phyloP scores from a whole-genome alignment of 805 yeast genomes.

The Wickerhamiella spandovensis region DNA sequence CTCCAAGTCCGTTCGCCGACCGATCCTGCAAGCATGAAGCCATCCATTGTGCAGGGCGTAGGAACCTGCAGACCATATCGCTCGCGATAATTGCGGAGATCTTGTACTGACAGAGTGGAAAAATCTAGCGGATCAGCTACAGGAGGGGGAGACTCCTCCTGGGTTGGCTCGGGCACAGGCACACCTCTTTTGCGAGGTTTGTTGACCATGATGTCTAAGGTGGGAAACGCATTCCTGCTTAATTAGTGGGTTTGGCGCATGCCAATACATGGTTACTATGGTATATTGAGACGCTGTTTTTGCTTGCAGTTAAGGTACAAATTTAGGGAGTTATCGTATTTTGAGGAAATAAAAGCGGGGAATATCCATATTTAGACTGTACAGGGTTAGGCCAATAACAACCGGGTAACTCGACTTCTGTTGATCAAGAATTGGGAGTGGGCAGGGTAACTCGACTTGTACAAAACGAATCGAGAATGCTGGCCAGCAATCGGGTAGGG shows the following conservation, averaged over 20 bases:
- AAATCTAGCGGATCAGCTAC: conserved; percentile 39
- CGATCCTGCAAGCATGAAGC: conserved; percentile 54
- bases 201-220: conserved; percentile 10
- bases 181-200: conserved; percentile 10
- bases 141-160: neutral
- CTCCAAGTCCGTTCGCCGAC: conserved; percentile 58
- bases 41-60: conserved; percentile 51
- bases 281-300: too few relatives aligned
- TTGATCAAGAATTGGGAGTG: too few relatives aligned
- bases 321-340: too few relatives aligned
- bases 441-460: too few relatives aligned
- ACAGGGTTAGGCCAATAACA: too few relatives aligned
- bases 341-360: too few relatives aligned
- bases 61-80: conserved; percentile 43
- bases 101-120: conserved; percentile 42
- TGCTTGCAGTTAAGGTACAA: too few relatives aligned
- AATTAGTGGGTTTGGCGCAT: too few relatives aligned
- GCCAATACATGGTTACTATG: too few relatives aligned
- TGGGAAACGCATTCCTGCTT: neutral
- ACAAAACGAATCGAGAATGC: too few relatives aligned
- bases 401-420: too few relatives aligned
- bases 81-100: conserved; percentile 57
- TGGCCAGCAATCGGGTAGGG: neutral
- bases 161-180: neutral
- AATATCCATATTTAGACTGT: too few relatives aligned